Evolutionary conservation across 2,329 filamentous ascomycete species (phyloP).

Genomic region (Blumeriella jaapii): DNA sequence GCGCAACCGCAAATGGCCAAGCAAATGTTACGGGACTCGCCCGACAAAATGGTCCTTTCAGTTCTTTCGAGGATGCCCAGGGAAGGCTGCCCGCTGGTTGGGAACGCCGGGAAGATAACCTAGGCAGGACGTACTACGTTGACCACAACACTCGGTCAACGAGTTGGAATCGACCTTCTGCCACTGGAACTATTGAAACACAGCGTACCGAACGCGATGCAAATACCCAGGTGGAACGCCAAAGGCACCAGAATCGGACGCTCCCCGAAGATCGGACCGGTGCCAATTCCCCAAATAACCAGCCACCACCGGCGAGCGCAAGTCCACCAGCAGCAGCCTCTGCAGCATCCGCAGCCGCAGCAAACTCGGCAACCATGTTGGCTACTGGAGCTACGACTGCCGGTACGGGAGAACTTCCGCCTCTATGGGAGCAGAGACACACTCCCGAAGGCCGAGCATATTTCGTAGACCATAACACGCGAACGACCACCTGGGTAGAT

Average conservation of each 20-base stretch:
- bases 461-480: conserved; percentile 97
- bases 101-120: conserved; percentile 90
- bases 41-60: conserved; percentile 45
- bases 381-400: conserved; percentile 90
- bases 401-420: conserved; percentile 85
- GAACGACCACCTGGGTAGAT: conserved; percentile 97
- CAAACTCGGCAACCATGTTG: conserved; percentile 70
- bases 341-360: too few species aligned
- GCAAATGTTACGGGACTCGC: conserved; percentile 15
- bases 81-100: conserved; percentile 85
- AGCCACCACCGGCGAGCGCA: conserved; percentile 29
- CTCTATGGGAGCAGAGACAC: conserved; percentile 92
- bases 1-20: conserved; percentile 15
- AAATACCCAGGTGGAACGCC: conserved; percentile 84
- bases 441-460: conserved; percentile 92
- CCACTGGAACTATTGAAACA: conserved; percentile 62
- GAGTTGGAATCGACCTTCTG: conserved; percentile 88
- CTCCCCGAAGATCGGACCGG: conserved; percentile 92
- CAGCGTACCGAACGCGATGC: conserved; percentile 74
- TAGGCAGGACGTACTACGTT: conserved; percentile 94
- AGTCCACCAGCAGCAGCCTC: too few species aligned
- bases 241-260: conserved; percentile 89
- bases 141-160: conserved; percentile 96
- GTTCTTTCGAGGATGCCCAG: conserved; percentile 93
- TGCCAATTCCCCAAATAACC: conserved; percentile 75